Evolutionary conservation across 306 rosid genomes (phyloP), one percentile per base, ranked within the genome.

Genomic region (Parietaria judaica): DNA sequence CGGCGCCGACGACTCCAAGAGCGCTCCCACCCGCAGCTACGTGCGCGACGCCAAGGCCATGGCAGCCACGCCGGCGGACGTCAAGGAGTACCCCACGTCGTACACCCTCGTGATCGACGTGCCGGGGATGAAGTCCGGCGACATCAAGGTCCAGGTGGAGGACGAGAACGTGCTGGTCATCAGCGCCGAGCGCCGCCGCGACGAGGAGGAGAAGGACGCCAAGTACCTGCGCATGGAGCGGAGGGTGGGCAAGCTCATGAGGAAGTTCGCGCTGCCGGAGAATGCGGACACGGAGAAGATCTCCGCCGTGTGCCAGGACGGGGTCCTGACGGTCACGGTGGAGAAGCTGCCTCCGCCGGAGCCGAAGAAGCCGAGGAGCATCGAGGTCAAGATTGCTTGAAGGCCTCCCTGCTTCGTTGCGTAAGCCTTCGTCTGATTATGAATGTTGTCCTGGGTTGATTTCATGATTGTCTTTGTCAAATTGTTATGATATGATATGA

Each of bases 11-110:
- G 0, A 23, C 31, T 23, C 31, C 31, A 23, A 23, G 31, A 23
- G 31, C 31, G 31, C 31, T 2, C 31, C 31, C 31, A 23, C 31
- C 2, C 35, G 72, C 0, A 70, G 83, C 0, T 91, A 85, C 49
- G 86, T 87, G 1, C 83, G 96, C 0, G 98, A 91, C 9, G 86
- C 95, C 1, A 88, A 78, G 67, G 98, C 95, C 3, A 85, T 91
- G 89, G 98, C 96, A 0, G 63, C 98, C 0, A 91, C 98, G 0
- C 86, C 98, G 3, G 95, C 95, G 0, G 97, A 91, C 48, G 79
- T 91, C 60, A 91, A 80, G 81, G 97, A 91, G 67, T 56, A 57
- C 3, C 83, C 89, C 0, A 76, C 69, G 34, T 69, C 90, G 0
- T 85, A 83, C 48, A 84, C 61, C 3, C 87, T 91, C 62, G 74